A percentile compares a stretch with the other conserved stretches of the same genome.
These are phyloP conservation scores for Tetrapisispora pingtungensis DNA, from an alignment of 805 yeast genomes.

Conservation along the genomic window DNA sequence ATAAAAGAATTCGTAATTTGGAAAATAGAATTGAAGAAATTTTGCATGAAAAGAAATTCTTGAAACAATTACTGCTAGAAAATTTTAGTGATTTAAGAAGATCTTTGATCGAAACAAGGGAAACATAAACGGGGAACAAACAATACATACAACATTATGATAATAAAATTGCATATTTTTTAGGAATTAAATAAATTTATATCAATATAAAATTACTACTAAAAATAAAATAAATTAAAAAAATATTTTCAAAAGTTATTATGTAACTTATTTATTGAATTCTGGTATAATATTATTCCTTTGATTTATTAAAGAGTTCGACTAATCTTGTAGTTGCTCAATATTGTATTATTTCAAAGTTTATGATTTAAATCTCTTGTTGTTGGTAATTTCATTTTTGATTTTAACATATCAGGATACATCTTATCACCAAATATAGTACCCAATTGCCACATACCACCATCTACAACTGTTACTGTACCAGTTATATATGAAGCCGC, in stretches of 20 bases:
- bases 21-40: slow-evolving; percentile 1
- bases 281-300: too few relatives aligned
- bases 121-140: background rate
- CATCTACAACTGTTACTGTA: slow-evolving; percentile 73
- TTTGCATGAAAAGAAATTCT: slow-evolving; percentile 1
- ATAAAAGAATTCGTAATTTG: background rate
- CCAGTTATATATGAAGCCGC: slow-evolving; percentile 77
- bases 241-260: too few relatives aligned
- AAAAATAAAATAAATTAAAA: background rate
- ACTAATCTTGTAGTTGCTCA: too few relatives aligned
- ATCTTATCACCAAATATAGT: slow-evolving; percentile 27
- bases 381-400: slow-evolving; percentile 24
- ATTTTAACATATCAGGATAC: slow-evolving; percentile 36
- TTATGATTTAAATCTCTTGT: background rate
- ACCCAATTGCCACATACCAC: slow-evolving; percentile 83
- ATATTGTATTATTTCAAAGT: background rate
- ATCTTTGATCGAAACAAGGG: background rate
- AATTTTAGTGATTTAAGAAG: slow-evolving; percentile 1
- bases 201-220: background rate
- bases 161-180: background rate
- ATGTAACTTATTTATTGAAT: too few relatives aligned
- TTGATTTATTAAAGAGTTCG: too few relatives aligned
- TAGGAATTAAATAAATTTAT: background rate
- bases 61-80: slow-evolving; percentile 1
- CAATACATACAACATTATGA: background rate